Percentiles rank a stretch among this genome's conserved stretches.
phyloP scores from a whole-genome alignment of 768 basidiomycete species.

The Mycena alexandri region DNA sequence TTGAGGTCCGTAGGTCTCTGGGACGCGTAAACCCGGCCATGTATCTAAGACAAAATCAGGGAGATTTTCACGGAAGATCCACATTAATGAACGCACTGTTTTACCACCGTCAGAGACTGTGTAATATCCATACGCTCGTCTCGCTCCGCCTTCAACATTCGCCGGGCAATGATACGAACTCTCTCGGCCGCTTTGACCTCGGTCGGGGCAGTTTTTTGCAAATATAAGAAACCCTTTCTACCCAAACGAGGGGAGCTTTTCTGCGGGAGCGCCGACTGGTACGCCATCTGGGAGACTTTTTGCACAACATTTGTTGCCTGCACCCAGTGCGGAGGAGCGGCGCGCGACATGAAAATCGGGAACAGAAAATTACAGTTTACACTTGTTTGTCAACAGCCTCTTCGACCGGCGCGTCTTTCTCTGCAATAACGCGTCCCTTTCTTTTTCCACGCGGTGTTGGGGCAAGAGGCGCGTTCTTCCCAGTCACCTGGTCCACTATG shows the following conservation, averaged over 20 bases:
- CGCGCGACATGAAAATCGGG: slow-evolving; percentile 17
- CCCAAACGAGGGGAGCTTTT: slow-evolving; percentile 2
- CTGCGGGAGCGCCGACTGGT: neutral
- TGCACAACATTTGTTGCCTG: slow-evolving; percentile 7
- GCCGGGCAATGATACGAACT: slow-evolving; percentile 37
- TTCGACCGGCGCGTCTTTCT: neutral
- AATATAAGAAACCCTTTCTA: slow-evolving; percentile 16
- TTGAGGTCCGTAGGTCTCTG: slow-evolving; percentile 48
- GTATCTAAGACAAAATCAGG: slow-evolving; percentile 42
- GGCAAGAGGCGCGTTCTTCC: slow-evolving; percentile 40
- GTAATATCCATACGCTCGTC: slow-evolving; percentile 57
- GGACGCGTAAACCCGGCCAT: slow-evolving; percentile 57
- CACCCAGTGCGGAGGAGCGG: slow-evolving; percentile 27
- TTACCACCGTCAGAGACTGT: slow-evolving; percentile 49
- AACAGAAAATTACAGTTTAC: slow-evolving; percentile 6
- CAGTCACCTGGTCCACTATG: slow-evolving; percentile 42
- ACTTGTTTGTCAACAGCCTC: slow-evolving; percentile 21
- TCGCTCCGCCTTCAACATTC: slow-evolving; percentile 55
- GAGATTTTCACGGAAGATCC: neutral
- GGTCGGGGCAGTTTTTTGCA: slow-evolving; percentile 7
- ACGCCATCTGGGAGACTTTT: neutral
- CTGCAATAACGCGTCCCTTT: neutral
- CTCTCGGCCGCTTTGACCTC: slow-evolving; percentile 41
- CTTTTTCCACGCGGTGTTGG: neutral
- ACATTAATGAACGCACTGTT: slow-evolving; percentile 46